Evolutionary conservation across 2,329 filamentous ascomycete species (phyloP).

Genomic region (Mariannaea elegans): DNA sequence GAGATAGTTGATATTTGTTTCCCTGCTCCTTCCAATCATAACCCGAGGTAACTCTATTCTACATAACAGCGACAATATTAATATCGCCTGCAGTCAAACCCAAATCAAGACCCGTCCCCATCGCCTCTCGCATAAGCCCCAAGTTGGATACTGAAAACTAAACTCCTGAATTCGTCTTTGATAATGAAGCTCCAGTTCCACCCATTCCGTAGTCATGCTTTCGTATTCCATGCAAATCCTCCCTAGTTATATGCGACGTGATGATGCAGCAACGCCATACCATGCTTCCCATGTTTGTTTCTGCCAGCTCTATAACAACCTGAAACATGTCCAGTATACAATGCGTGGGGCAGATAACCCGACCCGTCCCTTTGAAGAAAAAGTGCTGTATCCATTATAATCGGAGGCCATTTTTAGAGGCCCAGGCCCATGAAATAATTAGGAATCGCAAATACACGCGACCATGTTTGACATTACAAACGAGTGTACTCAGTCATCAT

Average conservation of each 20-base stretch:
- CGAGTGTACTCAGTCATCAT: conserved; percentile 50
- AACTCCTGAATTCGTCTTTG: conserved; percentile 37
- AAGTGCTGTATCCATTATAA: conserved; percentile 33
- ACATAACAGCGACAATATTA: conserved; percentile 31
- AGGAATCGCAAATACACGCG: conserved; percentile 21
- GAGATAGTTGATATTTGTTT: too few species aligned
- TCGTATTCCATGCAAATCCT: conserved; percentile 42
- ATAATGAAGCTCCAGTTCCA: conserved; percentile 33
- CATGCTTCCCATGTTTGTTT: conserved; percentile 46
- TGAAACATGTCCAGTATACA: conserved; percentile 42
- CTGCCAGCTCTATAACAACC: conserved; percentile 44
- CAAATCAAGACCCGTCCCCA: conserved; percentile 31
- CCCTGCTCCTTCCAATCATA: conserved; percentile 18
- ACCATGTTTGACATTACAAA: conserved; percentile 10
- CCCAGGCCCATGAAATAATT: conserved; percentile 25
- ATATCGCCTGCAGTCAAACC: conserved; percentile 32
- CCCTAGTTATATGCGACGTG: conserved; percentile 39
- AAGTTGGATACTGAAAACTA: conserved; percentile 36
- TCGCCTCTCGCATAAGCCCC: conserved; percentile 26
- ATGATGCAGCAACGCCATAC: conserved; percentile 48
- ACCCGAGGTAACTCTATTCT: conserved; percentile 29
- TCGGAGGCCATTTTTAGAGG: conserved; percentile 11
- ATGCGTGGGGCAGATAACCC: conserved; percentile 40
- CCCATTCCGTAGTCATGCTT: conserved; percentile 37
- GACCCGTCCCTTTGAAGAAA: conserved; percentile 31